phyloP scores from a whole-genome alignment of 768 basidiomycete species.

The Ephemerocybe angulata region DNA sequence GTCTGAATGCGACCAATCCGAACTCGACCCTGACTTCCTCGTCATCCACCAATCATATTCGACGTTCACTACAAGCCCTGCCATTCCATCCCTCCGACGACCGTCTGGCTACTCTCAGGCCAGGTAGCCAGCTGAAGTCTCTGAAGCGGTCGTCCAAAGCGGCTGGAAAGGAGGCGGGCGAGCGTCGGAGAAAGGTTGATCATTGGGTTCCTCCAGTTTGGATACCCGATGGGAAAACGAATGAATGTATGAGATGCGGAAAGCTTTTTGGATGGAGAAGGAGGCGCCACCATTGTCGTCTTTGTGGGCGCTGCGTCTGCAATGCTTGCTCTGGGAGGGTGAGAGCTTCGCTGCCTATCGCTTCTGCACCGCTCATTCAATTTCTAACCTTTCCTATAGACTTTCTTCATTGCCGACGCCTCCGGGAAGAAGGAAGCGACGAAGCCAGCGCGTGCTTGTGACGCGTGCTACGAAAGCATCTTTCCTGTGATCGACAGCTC shows the following conservation, averaged over 20 bases:
- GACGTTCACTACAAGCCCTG: conserved; percentile 68
- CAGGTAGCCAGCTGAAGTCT: conserved; percentile 11
- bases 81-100: conserved; percentile 61
- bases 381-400: conserved; percentile 51
- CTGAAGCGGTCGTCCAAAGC: conserved; percentile 11
- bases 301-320: conserved; percentile 86
- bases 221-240: conserved; percentile 86
- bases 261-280: conserved; percentile 73
- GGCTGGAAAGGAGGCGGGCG: conserved; percentile 21
- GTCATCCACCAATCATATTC: conserved; percentile 68
- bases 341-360: conserved; percentile 18
- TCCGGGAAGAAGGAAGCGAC: conserved; percentile 37
- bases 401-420: conserved; percentile 74
- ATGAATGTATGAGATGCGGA: conserved; percentile 82
- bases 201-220: conserved; percentile 90
- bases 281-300: conserved; percentile 79
- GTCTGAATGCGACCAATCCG: conserved; percentile 67
- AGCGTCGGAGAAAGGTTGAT: conserved; percentile 56
- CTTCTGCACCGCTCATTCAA: not conserved
- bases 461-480: conserved; percentile 81
- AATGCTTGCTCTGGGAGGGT: conserved; percentile 79
- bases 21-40: conserved; percentile 82
- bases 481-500: conserved; percentile 58
- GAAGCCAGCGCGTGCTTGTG: conserved; percentile 75
- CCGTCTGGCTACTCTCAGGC: conserved; percentile 30